These are phyloP conservation scores for Zizania latifolia DNA, from an alignment of 176 grass and related monocot species.

Conservation along the genomic window DNA sequence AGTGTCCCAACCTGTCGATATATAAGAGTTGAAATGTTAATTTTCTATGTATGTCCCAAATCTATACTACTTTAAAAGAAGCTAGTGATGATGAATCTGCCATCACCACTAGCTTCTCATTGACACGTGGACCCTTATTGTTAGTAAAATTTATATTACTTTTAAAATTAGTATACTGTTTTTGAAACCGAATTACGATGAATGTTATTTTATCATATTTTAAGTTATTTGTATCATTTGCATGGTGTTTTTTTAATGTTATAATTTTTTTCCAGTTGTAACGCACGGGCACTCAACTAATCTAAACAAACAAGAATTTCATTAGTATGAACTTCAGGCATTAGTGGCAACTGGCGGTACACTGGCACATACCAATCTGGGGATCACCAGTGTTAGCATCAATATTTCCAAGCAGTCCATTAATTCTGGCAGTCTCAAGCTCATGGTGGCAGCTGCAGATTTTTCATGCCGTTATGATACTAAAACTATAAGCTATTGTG, in stretches of 20 bases:
- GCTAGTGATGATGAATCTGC: too few relatives aligned
- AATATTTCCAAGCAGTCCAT: slow-evolving; percentile 80
- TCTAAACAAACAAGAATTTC: neutral
- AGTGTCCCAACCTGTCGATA: slow-evolving; percentile 85
- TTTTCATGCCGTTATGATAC: neutral
- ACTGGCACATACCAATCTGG: slow-evolving; percentile 64
- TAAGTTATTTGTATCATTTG: too few relatives aligned
- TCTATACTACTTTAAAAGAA: too few relatives aligned
- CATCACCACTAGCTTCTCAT: too few relatives aligned
- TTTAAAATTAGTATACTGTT: too few relatives aligned
- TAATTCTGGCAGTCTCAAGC: slow-evolving; percentile 92
- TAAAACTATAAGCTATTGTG: neutral
- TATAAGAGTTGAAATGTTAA: neutral
- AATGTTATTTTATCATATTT: too few relatives aligned
- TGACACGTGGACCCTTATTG: too few relatives aligned
- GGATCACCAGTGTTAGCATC: slow-evolving; percentile 95
- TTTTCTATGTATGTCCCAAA: neutral
- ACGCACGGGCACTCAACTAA: too few relatives aligned
- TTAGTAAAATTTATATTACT: too few relatives aligned
- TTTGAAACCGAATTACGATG: too few relatives aligned
- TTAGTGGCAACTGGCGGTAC: slow-evolving; percentile 7
- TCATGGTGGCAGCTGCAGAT: slow-evolving; percentile 89
- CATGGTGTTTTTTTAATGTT: too few relatives aligned
- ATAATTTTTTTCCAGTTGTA: too few relatives aligned
- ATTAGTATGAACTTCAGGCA: neutral